Evolutionary conservation across 2,329 filamentous ascomycete genomes (phyloP), one percentile per base, ranked within the genome.

Genomic region (Penicillium sp.): DNA sequence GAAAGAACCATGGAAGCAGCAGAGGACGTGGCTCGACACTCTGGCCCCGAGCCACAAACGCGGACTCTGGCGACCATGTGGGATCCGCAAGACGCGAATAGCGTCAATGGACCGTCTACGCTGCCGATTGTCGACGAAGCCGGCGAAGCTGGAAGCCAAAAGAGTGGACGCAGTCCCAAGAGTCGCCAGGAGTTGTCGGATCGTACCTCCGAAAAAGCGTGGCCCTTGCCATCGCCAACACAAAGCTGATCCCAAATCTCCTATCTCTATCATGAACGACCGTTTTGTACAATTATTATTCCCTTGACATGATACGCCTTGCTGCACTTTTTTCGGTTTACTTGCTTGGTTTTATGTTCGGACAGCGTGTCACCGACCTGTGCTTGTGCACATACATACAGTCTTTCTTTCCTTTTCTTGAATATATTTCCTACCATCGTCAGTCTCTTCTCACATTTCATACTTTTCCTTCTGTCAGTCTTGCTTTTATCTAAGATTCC

Each of bases 101-200:
- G 81, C 74, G 79, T 81, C 14, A 72, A 79, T 12, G 68, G 68
- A 24, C 77, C 81, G 12, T 79, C 79, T 30, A 85, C 81, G 1
- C 76, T 97, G 2, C 93, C 93, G 0, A 87, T 97, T 9, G 91
- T 97, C 6, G 90, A 96, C 63, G 93, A 97, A 73, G 88, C 85
- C n/a, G 89, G 85, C 5, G 93, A 97, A 71, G 86, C 80, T 9
- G 83, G 81, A 7, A 90, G 87, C 59, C 81, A 85, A 23, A 84
- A 85, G 42, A 61, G 59, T 33, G 53, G 47, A 6, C 55, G 52
- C 35, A 60, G 40, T 46, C 58, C 45, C 11, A 35, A 28, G 9
- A 45, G 26, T 26, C 46, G 40, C 9, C 23, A 35, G 11, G 47
- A 55, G 1, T 40, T 45, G 18, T 24, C 49, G 26, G 47, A 38